A percentile compares a stretch with the other conserved stretches of the same genome.
Evolutionary conservation across 1,139 yeast genomes (phyloP).

Genomic region (Debaryomyces coudertii): DNA sequence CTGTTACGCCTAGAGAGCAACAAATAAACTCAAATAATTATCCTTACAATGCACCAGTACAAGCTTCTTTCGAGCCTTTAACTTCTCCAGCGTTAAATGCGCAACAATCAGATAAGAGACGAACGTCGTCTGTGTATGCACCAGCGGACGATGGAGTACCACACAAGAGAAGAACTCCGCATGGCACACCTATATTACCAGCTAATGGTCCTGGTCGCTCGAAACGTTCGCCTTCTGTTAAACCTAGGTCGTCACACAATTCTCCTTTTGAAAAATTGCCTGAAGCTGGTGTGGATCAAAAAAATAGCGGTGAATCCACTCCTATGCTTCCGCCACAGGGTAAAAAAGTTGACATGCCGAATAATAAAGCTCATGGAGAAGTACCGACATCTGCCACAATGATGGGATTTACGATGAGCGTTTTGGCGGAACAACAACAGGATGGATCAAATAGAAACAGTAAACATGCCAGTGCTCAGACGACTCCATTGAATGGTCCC

Average conservation of each 20-base stretch:
- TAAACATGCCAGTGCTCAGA: background rate
- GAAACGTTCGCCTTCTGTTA: conserved; percentile 27
- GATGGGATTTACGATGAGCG: conserved; percentile 55
- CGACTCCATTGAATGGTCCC: conserved; percentile 1
- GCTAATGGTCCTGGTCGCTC: conserved; percentile 24
- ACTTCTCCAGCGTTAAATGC: conserved; percentile 72
- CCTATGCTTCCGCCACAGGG: conserved; percentile 48
- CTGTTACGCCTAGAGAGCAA: conserved; percentile 64
- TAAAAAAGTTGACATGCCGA: conserved; percentile 25
- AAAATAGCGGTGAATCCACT: conserved; percentile 23
- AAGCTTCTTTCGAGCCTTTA: conserved; percentile 47
- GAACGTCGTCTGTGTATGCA: conserved; percentile 40
- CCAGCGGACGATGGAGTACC: conserved; percentile 28
- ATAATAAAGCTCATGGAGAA: conserved; percentile 14
- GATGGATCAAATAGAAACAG: conserved; percentile 9
- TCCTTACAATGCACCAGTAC: conserved; percentile 30
- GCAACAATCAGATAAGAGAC: conserved; percentile 34
- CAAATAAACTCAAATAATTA: conserved; percentile 26
- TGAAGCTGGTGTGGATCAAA: conserved; percentile 33
- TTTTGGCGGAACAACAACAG: conserved; percentile 43
- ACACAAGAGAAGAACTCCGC: conserved; percentile 49
- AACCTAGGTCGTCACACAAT: conserved; percentile 17
- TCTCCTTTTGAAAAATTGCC: conserved; percentile 39
- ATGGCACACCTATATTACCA: conserved; percentile 48
- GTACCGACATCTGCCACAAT: conserved; percentile 24